Percentiles rank a stretch among this genome's conserved stretches.
Evolutionary conservation across 441 rosid species (phyloP).

Genomic region (Corymbia citriodora): DNA sequence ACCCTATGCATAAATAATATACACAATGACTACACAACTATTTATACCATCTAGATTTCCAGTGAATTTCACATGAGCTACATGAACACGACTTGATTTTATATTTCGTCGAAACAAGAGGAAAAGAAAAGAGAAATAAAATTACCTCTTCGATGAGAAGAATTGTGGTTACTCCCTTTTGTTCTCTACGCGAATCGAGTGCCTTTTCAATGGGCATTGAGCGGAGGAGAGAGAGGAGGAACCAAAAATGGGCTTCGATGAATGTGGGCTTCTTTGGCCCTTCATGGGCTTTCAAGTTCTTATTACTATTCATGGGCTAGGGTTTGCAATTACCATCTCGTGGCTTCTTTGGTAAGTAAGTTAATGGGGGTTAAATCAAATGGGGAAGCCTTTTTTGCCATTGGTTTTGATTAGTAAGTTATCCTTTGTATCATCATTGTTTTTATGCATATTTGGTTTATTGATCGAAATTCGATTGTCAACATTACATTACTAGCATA

Average conservation of each 20-base stretch:
- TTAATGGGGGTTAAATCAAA: not conserved
- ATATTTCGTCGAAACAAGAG: no score
- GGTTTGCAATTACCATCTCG: not conserved
- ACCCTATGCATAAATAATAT: no score
- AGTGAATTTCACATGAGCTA: no score
- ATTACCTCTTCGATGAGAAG: no score
- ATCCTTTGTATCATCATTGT: not conserved
- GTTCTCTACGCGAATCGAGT: not conserved
- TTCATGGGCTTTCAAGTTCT: not conserved
- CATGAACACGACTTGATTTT: no score
- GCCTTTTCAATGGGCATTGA: not conserved
- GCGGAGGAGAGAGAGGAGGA: not conserved
- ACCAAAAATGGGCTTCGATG: not conserved
- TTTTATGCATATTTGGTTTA: no score
- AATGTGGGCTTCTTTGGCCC: not conserved
- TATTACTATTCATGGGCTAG: not conserved
- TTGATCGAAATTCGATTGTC: rapidly evolving
- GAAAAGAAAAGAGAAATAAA: no score
- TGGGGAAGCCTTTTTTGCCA: not conserved
- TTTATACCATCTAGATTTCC: no score
- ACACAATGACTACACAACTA: no score
- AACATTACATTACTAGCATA: not conserved
- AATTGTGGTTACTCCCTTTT: not conserved
- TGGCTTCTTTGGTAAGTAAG: not conserved
- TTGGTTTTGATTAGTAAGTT: not conserved